Conservation (phyloP, 805 yeast genomes). For the Starmera amethionina region DNA sequence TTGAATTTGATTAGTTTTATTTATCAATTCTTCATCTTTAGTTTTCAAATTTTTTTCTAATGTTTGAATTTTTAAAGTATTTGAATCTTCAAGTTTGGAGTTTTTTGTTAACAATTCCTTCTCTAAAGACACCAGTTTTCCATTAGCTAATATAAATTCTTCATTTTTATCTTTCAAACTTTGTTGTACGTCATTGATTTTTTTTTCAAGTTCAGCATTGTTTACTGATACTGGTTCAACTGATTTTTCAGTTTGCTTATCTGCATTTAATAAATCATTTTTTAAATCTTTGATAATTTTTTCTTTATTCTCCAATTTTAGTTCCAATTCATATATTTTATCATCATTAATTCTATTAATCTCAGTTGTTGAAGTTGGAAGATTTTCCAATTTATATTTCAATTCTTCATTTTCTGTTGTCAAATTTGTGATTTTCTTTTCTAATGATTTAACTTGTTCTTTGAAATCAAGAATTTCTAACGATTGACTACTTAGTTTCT, state of each 20-base stretch:
- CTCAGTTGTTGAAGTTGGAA: neutral
- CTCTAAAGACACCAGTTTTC: neutral
- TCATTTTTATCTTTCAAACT: slow-evolving; percentile 8
- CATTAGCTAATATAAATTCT: neutral
- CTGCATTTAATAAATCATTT: neutral
- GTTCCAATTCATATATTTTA: neutral
- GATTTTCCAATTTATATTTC: neutral
- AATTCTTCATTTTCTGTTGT: slow-evolving; percentile 10
- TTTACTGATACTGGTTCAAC: neutral
- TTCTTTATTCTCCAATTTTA: neutral
- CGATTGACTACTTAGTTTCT: no score
- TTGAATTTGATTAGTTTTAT: neutral
- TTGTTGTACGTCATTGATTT: slow-evolving; percentile 4
- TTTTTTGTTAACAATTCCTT: neutral
- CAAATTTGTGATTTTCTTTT: slow-evolving; percentile 3
- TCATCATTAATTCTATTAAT: neutral
- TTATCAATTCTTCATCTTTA: neutral
- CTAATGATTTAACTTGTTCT: slow-evolving; percentile 18
- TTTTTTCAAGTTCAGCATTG: neutral
- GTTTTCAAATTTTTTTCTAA: neutral
- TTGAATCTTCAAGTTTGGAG: neutral
- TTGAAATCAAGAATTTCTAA: no score
- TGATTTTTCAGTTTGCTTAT: neutral
- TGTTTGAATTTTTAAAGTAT: neutral
- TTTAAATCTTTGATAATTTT: neutral